These are phyloP conservation scores for Metschnikowia amazonensis DNA, from an alignment of 805 yeast genomes.

Conservation along the genomic window DNA sequence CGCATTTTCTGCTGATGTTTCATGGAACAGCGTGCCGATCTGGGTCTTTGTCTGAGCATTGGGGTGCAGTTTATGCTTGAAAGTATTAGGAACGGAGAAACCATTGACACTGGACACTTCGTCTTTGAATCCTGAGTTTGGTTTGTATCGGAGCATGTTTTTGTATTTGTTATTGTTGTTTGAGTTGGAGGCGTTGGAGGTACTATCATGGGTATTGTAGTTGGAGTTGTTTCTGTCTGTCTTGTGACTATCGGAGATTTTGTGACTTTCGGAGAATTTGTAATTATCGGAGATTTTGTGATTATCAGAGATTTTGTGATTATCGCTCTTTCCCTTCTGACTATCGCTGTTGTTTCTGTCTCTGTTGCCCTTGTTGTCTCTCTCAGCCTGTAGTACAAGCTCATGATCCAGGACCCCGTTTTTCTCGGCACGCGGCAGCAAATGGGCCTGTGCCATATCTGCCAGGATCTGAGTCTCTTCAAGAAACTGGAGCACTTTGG, in stretches of 20 bases:
- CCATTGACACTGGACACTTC: slow-evolving; percentile 17
- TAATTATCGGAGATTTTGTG: too few relatives aligned
- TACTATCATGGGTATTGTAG: too few relatives aligned
- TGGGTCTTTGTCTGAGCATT: slow-evolving; percentile 38
- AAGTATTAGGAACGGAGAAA: slow-evolving; percentile 40
- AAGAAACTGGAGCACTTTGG: slow-evolving; percentile 26
- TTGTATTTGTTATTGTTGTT: slow-evolving; percentile 23
- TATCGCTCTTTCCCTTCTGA: too few relatives aligned
- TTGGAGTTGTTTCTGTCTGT: too few relatives aligned
- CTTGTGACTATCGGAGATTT: too few relatives aligned
- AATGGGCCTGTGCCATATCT: neutral
- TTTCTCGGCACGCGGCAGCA: neutral
- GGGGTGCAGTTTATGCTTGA: slow-evolving; percentile 43
- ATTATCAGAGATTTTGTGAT: too few relatives aligned
- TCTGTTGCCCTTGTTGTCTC: too few relatives aligned
- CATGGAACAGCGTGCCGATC: slow-evolving; percentile 21
- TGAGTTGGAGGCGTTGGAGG: too few relatives aligned
- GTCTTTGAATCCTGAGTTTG: slow-evolving; percentile 29
- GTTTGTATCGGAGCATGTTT: slow-evolving; percentile 31
- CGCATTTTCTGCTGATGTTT: slow-evolving; percentile 5
- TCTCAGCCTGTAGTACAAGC: too few relatives aligned
- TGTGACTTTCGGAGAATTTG: too few relatives aligned
- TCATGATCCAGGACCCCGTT: neutral
- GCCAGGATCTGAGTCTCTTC: slow-evolving; percentile 26
- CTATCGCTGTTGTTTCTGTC: too few relatives aligned